phyloP scores from a whole-genome alignment of 371 early-diverging fungal genomes.

The Smittium culicis region DNA sequence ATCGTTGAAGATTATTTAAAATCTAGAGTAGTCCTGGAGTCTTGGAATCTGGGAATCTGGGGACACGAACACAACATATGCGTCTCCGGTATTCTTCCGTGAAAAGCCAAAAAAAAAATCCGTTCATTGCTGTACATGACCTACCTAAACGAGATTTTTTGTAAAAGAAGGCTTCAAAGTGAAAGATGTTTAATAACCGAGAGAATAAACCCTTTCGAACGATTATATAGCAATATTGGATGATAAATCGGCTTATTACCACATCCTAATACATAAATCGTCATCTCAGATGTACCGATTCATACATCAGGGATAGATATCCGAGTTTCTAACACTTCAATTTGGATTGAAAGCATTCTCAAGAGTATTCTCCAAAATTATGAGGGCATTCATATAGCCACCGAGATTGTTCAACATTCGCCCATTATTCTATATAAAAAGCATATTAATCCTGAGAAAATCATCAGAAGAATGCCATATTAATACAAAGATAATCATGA shows the following conservation, averaged over 20 bases:
- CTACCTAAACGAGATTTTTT: neutral
- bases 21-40: neutral
- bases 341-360: slow-evolving; percentile 36
- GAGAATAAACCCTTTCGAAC: slow-evolving; percentile 14
- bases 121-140: neutral
- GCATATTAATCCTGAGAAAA: slow-evolving; percentile 17
- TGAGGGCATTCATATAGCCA: slow-evolving; percentile 26
- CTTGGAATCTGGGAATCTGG: neutral
- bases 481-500: slow-evolving; percentile 13
- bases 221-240: slow-evolving; percentile 28
- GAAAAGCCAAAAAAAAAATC: neutral
- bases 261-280: slow-evolving; percentile 21
- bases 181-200: slow-evolving; percentile 24
- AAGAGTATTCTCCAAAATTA: slow-evolving; percentile 32
- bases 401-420: slow-evolving; percentile 22
- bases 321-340: slow-evolving; percentile 32
- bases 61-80: no score
- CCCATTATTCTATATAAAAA: slow-evolving; percentile 30
- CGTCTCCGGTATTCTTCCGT: neutral
- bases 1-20: neutral
- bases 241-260: slow-evolving; percentile 29
- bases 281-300: slow-evolving; percentile 12
- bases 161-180: slow-evolving; percentile 13
- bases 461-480: slow-evolving; percentile 10
- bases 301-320: slow-evolving; percentile 29